phyloP scores from a whole-genome alignment of 75 land plant genomes.

The Ceratopteris richardii region DNA sequence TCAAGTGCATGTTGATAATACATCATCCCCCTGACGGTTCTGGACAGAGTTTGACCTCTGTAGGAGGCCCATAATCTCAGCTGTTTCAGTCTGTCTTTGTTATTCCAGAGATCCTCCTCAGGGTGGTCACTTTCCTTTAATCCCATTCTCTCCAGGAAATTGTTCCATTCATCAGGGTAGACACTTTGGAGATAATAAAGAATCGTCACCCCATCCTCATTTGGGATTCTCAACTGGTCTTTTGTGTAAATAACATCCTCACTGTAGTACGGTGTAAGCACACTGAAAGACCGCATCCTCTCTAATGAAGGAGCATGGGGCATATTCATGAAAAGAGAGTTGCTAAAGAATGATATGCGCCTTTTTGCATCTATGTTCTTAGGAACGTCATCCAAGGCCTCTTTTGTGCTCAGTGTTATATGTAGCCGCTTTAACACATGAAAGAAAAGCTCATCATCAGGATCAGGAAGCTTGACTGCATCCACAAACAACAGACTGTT shows the following conservation, averaged over 20 bases:
- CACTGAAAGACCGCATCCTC: slow-evolving; percentile 40
- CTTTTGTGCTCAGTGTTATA: slow-evolving; percentile 31
- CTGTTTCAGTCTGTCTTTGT: slow-evolving; percentile 17
- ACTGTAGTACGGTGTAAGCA: slow-evolving; percentile 39
- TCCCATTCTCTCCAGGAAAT: slow-evolving; percentile 34
- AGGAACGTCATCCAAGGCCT: slow-evolving; percentile 28
- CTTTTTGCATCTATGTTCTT: slow-evolving; percentile 34
- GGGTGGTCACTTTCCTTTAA: not conserved
- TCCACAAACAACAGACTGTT: slow-evolving; percentile 27
- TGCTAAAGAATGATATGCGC: slow-evolving; percentile 41
- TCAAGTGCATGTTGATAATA: slow-evolving; percentile 37
- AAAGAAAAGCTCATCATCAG: slow-evolving; percentile 31
- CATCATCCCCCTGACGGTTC: slow-evolving; percentile 52
- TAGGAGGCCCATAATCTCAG: slow-evolving; percentile 46
- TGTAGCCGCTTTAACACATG: slow-evolving; percentile 18
- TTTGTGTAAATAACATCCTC: slow-evolving; percentile 33
- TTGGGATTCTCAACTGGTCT: slow-evolving; percentile 21
- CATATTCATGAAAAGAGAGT: slow-evolving; percentile 52
- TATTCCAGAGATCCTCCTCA: slow-evolving; percentile 15
- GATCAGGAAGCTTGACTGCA: slow-evolving; percentile 22
- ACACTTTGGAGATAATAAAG: slow-evolving; percentile 34
- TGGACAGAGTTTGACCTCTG: slow-evolving; percentile 44
- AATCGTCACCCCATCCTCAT: slow-evolving; percentile 37
- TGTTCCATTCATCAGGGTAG: slow-evolving; percentile 36
- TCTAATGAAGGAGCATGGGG: slow-evolving; percentile 39